These are phyloP conservation scores for Lachnellula arida DNA, from an alignment of 2,329 filamentous ascomycete species.

Conservation along the genomic window DNA sequence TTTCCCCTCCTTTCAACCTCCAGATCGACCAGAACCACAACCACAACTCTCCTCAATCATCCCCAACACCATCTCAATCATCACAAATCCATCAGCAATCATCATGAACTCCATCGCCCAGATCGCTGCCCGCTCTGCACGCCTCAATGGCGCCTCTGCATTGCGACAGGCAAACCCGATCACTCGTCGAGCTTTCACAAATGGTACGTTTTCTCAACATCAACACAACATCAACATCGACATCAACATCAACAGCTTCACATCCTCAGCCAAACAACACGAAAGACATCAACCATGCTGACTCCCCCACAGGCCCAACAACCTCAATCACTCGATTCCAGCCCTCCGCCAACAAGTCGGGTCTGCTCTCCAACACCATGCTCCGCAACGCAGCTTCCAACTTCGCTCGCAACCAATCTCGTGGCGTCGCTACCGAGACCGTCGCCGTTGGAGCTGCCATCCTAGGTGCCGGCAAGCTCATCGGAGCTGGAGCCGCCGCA, in stretches of 20 bases:
- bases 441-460: conserved; percentile 25
- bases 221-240: too few relatives aligned
- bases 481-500: conserved; percentile 24
- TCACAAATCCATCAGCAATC: conserved; percentile 17
- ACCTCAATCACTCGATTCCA: conserved; percentile 26
- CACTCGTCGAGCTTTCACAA: conserved; percentile 25
- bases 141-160: conserved; percentile 23
- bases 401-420: conserved; percentile 22
- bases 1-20: too few relatives aligned
- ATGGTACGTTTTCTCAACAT: conserved; percentile 14
- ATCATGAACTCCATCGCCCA: conserved; percentile 27
- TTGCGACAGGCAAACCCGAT: conserved; percentile 22
- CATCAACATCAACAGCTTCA: conserved; percentile 4
- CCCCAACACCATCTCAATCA: too few relatives aligned
- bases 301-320: conserved; percentile 17
- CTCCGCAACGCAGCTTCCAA: conserved; percentile 22
- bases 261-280: neutral
- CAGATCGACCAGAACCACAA: too few relatives aligned
- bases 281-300: conserved; percentile 9
- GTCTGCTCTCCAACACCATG: conserved; percentile 21
- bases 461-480: conserved; percentile 24
- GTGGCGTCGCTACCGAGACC: conserved; percentile 24
- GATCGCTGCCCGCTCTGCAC: conserved; percentile 20
- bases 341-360: conserved; percentile 13
- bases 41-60: too few relatives aligned